Evolutionary conservation across 2,329 filamentous ascomycete species (phyloP).

Genomic region (Lachnellula cervina): DNA sequence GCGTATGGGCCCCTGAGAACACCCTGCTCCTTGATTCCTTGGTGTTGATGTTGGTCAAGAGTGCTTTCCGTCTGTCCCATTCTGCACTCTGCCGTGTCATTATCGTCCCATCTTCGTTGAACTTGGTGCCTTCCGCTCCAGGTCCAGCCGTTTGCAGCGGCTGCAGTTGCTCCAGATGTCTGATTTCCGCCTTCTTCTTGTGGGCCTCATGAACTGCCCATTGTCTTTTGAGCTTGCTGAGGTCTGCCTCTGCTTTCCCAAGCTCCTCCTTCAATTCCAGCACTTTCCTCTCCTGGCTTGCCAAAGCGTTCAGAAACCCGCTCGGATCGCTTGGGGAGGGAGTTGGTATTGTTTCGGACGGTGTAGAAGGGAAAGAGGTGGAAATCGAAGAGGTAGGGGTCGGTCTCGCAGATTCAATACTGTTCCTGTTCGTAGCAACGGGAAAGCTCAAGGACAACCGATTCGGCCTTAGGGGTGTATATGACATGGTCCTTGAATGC

Average conservation of each 20-base stretch:
- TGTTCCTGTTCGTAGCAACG: constrained; percentile 23
- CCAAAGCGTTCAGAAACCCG: constrained; percentile 77
- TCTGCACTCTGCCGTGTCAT: constrained; percentile 45
- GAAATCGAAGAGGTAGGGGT: constrained; percentile 28
- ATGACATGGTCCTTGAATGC: constrained; percentile 25
- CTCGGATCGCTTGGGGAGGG: constrained; percentile 28
- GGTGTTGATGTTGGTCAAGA: constrained; percentile 49
- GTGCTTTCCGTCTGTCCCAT: constrained; percentile 66
- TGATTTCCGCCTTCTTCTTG: constrained; percentile 67
- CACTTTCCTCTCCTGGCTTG: constrained; percentile 85
- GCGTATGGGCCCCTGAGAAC: constrained; percentile 61
- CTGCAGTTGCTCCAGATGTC: constrained; percentile 54
- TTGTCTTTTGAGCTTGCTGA: constrained; percentile 73
- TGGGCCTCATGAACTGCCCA: constrained; percentile 74
- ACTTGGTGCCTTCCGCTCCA: constrained; percentile 13
- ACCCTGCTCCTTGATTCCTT: constrained; percentile 52
- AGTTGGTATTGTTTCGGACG: constrained; percentile 17
- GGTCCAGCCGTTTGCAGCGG: constrained; percentile 37
- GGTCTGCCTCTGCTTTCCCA: constrained; percentile 71
- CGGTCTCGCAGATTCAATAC: constrained; percentile 22
- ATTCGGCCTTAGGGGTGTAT: constrained; percentile 26
- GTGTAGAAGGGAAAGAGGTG: constrained; percentile 25
- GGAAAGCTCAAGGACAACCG: constrained; percentile 32
- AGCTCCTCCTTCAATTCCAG: constrained; percentile 89
- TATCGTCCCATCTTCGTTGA: constrained; percentile 20